Base-by-base conservation (phyloP, 2,329 filamentous ascomycete species). In the Nigrospora oryzae region DNA sequence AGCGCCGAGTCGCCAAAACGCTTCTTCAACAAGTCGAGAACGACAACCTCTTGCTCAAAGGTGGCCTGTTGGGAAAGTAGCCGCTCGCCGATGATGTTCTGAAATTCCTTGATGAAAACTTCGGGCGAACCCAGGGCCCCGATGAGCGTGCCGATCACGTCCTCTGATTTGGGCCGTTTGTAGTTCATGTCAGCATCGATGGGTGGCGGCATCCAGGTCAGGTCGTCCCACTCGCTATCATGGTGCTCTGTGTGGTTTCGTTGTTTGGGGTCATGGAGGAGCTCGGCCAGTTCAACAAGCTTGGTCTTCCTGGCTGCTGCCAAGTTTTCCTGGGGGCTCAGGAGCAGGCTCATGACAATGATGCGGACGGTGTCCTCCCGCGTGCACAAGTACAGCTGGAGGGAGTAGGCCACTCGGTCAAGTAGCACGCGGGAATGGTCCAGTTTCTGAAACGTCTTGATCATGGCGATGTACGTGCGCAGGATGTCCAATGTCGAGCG, bases 131-230 rank as follows among this genome's bases (percentile, higher is more conserved):
- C 91, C 53, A 95, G 86, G 0, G 95, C 80, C 47, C 82, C 85
- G 53, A 97, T 86, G 37, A 98, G 71, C 43, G 89, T 95, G 43
- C 89, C 89, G 46, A 97, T 89, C 12, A 97, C 84, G 63, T 98
- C 93, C 51, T 90, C 86, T 37, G 82, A 86, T 61, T 87, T 94
- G 11, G 88, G 87, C 47, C 89, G 84, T 58, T 86, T 89, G 68
- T 95, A 96, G 59, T 96, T 88, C 40, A 89, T 85, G 11, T 89
- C 89, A 2, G 93, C 93, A 60, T 98, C 93, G 35, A 94, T 83
- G 0, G 93, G 93, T 56, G 95, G 87, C 1, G 93, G 93, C 33
- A 89, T 74, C 93, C 93, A 98, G 10, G 82, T 79, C 83, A 95
- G 86, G 62, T 98, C 90, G 57, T 89, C 78, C 84, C 87, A 97